Evolutionary conservation across 352 stramenopile species (phyloP).

Genomic region (Halophytophthora polymorphica): DNA sequence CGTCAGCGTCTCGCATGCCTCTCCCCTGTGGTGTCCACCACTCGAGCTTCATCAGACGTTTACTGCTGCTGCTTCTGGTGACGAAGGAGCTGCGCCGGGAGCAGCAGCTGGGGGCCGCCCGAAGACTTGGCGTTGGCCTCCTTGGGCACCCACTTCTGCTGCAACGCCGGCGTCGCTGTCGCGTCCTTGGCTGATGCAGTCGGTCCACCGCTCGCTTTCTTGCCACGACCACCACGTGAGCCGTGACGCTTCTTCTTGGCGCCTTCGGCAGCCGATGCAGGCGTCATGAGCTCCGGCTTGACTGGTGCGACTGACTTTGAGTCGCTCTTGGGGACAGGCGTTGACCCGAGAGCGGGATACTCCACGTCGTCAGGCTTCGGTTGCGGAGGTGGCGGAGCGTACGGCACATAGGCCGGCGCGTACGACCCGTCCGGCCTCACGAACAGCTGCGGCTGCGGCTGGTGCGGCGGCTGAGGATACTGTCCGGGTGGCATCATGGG

Average conservation of each 20-base stretch:
- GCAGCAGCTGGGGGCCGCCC: slow-evolving; percentile 25
- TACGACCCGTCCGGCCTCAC: slow-evolving; percentile 32
- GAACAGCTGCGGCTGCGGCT: slow-evolving; percentile 23
- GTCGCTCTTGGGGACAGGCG: slow-evolving; percentile 7
- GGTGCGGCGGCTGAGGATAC: background rate
- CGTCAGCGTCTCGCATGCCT: no score
- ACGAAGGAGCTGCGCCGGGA: slow-evolving; percentile 51
- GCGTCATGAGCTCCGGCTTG: slow-evolving; percentile 6
- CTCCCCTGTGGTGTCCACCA: no score
- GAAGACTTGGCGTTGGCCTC: slow-evolving; percentile 15
- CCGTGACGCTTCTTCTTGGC: slow-evolving; percentile 20
- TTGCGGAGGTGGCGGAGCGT: slow-evolving; percentile 10
- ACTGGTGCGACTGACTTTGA: slow-evolving; percentile 5
- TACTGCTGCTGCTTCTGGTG: slow-evolving; percentile 43
- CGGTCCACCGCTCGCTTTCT: slow-evolving; percentile 12
- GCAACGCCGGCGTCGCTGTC: slow-evolving; percentile 5
- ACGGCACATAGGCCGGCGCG: slow-evolving; percentile 32
- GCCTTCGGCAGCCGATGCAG: background rate
- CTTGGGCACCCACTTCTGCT: slow-evolving; percentile 40
- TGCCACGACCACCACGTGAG: slow-evolving; percentile 12
- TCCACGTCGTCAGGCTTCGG: slow-evolving; percentile 21
- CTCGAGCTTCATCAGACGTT: background rate
- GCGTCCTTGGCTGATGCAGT: slow-evolving; percentile 3
- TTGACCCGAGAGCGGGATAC: slow-evolving; percentile 27
- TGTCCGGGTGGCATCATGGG: slow-evolving; percentile 8